Evolutionary conservation across 2,329 filamentous ascomycete genomes (phyloP), one percentile per base, ranked within the genome.

Genomic region (Sporothrix schenckii): DNA sequence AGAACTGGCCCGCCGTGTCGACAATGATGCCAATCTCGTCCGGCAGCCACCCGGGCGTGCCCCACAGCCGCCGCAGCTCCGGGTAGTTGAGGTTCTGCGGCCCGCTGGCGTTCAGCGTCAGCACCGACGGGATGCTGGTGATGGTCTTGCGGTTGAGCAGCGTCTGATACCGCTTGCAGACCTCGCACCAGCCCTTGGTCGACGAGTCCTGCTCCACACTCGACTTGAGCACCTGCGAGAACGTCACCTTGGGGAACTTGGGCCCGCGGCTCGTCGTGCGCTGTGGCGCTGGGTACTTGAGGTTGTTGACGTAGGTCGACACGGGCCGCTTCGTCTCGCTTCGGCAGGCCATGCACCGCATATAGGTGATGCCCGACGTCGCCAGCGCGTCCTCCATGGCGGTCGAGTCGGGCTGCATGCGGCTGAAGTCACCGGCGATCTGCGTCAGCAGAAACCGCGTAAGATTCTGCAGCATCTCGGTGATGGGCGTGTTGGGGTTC

Each of bases 1-100:
- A 94, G 77, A 98, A 92, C 77, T 97, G 92, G n/a, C 92, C 93
- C 76, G 60, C 66, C 5, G 92, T 88, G 72, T 96, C 92, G 70
- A 97, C 88, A 70, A 97, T 92, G 76, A 99, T 88, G 50, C 95
- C 95, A 76, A 99, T 94, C 78, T 98, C 93, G 77, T 95, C 91
- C 0, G 95, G 95, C 14, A 99, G 83, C 90, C 94, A 99, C 19
- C 92, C 92, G 0, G 92, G 92, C 14, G 89, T 92, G 0, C 92
- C 88, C 96, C 96, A 99, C 19, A 97, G 84, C 71, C 91, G 86
- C 75, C 90, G 90, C 49, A 93, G 88, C 73, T 94, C 91, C 2
- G 89, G 86, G 60, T 83, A 90, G 5, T 86, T 88, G 53, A 92
- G 90, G 13, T 72, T 74, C 69, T 74, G 73, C 0, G 72, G 74